Evolutionary conservation across 2,329 filamentous ascomycete species (phyloP).

Genomic region (Leptographium radiaticola): DNA sequence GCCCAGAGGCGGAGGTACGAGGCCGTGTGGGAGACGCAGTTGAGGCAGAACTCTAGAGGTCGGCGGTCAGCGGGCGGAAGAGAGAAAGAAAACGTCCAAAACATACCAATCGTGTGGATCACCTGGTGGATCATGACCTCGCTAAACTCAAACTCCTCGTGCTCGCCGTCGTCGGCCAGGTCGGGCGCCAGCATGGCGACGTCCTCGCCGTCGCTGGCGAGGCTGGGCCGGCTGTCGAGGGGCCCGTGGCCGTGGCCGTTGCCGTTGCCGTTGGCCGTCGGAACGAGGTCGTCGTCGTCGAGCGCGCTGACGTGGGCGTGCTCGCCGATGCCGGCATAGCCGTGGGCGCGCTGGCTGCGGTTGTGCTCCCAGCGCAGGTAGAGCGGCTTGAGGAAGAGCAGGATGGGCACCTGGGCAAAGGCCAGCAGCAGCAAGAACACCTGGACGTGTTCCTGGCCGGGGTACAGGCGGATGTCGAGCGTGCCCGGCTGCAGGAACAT

Average conservation of each 20-base stretch:
- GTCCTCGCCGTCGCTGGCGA: constrained; percentile 53
- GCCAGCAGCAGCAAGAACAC: constrained; percentile 69
- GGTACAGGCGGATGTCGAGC: constrained; percentile 60
- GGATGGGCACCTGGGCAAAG: constrained; percentile 71
- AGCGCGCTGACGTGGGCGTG: constrained; percentile 78
- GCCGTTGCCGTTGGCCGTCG: constrained; percentile 13
- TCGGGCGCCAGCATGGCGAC: constrained; percentile 83
- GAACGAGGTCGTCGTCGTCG: constrained; percentile 63
- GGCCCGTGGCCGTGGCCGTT: constrained; percentile 16
- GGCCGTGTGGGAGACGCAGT: constrained; percentile 96
- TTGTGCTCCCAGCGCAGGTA: constrained; percentile 94
- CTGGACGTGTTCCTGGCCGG: constrained; percentile 65
- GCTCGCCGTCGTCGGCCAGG: constrained; percentile 53
- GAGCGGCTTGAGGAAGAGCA: constrained; percentile 91
- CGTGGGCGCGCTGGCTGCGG: constrained; percentile 60
- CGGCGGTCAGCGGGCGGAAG: constrained; percentile 18
- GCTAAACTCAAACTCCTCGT: constrained; percentile 94
- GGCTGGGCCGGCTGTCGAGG: constrained; percentile 33
- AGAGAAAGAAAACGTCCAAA: background rate
- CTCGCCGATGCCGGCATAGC: constrained; percentile 90
- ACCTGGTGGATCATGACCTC: constrained; percentile 98
- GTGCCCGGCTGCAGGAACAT: constrained; percentile 91
- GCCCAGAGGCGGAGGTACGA: constrained; percentile 99
- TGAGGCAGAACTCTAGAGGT: constrained; percentile 91
- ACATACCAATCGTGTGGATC: constrained; percentile 91